phyloP scores from a whole-genome alignment of 2,329 filamentous ascomycete genomes.

The Phialemoniopsis sp. region DNA sequence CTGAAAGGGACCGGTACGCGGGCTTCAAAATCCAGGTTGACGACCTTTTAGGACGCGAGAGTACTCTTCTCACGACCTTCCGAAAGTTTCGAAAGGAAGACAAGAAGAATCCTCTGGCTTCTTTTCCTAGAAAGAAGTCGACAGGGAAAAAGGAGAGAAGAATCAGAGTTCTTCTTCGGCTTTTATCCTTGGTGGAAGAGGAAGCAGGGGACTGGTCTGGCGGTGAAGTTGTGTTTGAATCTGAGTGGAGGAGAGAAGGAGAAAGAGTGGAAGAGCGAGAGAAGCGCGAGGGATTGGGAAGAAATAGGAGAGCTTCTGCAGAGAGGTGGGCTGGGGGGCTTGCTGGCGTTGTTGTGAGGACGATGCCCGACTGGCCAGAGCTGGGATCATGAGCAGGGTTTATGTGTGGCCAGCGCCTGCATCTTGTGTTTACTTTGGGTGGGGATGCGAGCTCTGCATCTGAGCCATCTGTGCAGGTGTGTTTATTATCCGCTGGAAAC shows the following conservation, averaged over 20 bases:
- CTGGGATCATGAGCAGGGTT: background rate
- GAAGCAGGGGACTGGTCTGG: background rate
- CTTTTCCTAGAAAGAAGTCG: slow-evolving; percentile 36
- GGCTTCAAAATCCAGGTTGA: slow-evolving; percentile 99
- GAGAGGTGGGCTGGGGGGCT: background rate
- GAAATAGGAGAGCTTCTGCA: slow-evolving; percentile 8
- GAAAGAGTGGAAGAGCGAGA: slow-evolving; percentile 7
- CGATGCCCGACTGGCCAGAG: slow-evolving; percentile 1
- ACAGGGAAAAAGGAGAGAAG: slow-evolving; percentile 39
- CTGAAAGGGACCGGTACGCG: slow-evolving; percentile 98
- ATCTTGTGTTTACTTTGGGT: slow-evolving; percentile 7
- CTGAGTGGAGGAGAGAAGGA: slow-evolving; percentile 14
- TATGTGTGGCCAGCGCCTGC: slow-evolving; percentile 2
- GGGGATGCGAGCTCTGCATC: background rate
- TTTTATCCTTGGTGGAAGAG: slow-evolving; percentile 15
- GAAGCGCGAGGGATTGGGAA: slow-evolving; percentile 7
- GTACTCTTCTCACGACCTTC: slow-evolving; percentile 40
- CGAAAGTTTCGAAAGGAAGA: slow-evolving; percentile 56
- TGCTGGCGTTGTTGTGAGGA: slow-evolving; percentile 1
- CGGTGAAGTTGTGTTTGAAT: slow-evolving; percentile 6
- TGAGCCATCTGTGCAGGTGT: no score
- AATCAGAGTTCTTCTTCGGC: slow-evolving; percentile 25
- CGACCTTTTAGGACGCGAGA: slow-evolving; percentile 60
- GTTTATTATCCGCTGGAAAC: slow-evolving; percentile 17
- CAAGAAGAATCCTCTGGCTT: slow-evolving; percentile 47